Base-by-base conservation (phyloP, 176 grass and related monocot genomes). In the Eragrostis curvula region DNA sequence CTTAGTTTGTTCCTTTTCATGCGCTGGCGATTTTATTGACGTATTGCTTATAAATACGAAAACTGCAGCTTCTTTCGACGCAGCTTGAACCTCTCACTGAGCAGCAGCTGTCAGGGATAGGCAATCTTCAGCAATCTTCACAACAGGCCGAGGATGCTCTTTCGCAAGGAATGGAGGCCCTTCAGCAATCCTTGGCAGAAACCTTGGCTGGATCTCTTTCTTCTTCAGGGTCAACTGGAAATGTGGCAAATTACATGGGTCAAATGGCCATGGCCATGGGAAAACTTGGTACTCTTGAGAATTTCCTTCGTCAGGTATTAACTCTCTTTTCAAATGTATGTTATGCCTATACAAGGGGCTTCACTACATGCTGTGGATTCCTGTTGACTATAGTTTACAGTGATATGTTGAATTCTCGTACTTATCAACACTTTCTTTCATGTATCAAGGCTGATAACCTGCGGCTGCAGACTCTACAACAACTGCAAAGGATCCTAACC, bases 231-330 rank as follows among this genome's bases (percentile, higher is more conserved):
- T 95, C 92, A 70, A 93, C 92, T 70, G 92, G 96, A 79, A 98
- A 93, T 73, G 96, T 98, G 27, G 92, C 96, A 68, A 95, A 98
- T 40, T 98, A 98, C 75, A 98, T 98, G 96, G 96, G 96, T 77
- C 96, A 98, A 84, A 98, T 98, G 96, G 96, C 96, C 60, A 98
- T 98, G 96, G 92, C 96, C 44, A 95, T 98, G 96, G 96, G 92
- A n/a, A 98, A 98, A 64, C 96, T 98, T 52, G 96, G 95, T 53
- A 98, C 96, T 12, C 88, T 98, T 39, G 96, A 98, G 73, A 98
- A 84, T 81, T 98, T 98, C 75, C 96, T 98, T 89, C 81, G 88
- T 18, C 92, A 98, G 96, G 96, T 98, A 90, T 69, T 50, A 36
- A 53, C 21, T 76, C 42, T 79, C 53, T 24, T 66, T 75, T 21